Conservation (phyloP, 495 filamentous ascomycete genomes). For the Neurospora pannonica region DNA sequence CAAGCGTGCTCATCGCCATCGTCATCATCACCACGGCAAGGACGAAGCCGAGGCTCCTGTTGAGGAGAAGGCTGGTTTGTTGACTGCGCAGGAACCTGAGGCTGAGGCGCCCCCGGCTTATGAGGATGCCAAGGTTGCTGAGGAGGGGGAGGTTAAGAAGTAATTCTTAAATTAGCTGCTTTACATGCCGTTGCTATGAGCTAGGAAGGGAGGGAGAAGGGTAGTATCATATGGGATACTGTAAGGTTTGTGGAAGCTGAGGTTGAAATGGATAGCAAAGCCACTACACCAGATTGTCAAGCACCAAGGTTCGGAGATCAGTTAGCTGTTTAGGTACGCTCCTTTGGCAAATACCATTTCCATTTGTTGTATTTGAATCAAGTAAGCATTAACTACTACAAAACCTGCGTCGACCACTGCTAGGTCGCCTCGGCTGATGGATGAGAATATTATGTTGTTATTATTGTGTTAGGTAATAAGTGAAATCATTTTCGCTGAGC, state of each 20-base stretch:
- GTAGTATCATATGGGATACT: not conserved
- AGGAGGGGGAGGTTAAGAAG: not conserved
- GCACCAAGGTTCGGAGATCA: not conserved
- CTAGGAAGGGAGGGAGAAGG: too few species aligned
- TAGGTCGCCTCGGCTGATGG: not conserved
- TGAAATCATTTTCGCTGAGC: not conserved
- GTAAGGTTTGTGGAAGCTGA: not conserved
- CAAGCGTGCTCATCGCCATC: conserved; percentile 4
- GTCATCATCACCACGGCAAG: conserved; percentile 20
- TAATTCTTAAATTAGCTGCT: too few species aligned
- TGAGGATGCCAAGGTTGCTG: conserved; percentile 9
- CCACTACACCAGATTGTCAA: not conserved
- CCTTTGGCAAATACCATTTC: not conserved
- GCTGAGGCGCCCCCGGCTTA: conserved; percentile 28
- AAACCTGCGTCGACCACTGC: not conserved
- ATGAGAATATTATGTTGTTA: not conserved
- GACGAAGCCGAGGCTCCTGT: conserved; percentile 21
- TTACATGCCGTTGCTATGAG: too few species aligned
- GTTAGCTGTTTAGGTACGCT: not conserved
- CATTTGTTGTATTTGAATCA: not conserved
- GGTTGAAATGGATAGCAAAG: not conserved
- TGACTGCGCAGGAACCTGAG: conserved; percentile 25
- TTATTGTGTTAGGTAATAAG: not conserved
- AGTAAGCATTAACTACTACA: not conserved
- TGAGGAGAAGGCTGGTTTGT: conserved; percentile 36